Conservation (phyloP, 2,329 filamentous ascomycete species). For the Verticillium dahliae region DNA sequence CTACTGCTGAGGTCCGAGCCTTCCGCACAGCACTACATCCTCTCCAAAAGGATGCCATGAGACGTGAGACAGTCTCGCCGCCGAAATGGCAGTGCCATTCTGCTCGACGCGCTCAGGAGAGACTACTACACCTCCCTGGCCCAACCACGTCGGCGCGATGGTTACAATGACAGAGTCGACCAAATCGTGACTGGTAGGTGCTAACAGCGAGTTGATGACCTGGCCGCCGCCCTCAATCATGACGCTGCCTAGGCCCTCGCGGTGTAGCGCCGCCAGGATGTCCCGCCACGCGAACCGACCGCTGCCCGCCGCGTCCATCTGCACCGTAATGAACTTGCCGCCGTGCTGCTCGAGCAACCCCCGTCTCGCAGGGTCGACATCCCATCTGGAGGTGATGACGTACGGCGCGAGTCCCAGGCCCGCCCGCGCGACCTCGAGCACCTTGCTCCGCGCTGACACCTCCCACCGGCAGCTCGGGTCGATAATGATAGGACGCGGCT, state of each 20-base stretch:
- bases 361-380: slow-evolving; percentile 31
- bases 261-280: slow-evolving; percentile 52
- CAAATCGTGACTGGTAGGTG: slow-evolving; percentile 50
- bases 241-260: slow-evolving; percentile 63
- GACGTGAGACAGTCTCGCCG: slow-evolving; percentile 59
- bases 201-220: slow-evolving; percentile 78
- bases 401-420: slow-evolving; percentile 68
- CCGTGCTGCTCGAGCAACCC: slow-evolving; percentile 39
- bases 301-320: not conserved
- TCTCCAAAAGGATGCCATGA: slow-evolving; percentile 74
- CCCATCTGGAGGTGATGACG: slow-evolving; percentile 50
- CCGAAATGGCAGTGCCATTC: slow-evolving; percentile 47
- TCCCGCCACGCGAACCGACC: slow-evolving; percentile 54
- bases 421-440: slow-evolving; percentile 57
- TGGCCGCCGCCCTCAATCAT: slow-evolving; percentile 88
- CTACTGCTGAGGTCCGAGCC: slow-evolving; percentile 25
- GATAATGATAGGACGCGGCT: slow-evolving; percentile 76
- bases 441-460: slow-evolving; percentile 51
- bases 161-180: slow-evolving; percentile 80
- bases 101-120: slow-evolving; percentile 56
- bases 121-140: slow-evolving; percentile 72
- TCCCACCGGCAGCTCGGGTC: slow-evolving; percentile 75
- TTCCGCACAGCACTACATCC: slow-evolving; percentile 77
- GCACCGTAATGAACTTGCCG: slow-evolving; percentile 43
- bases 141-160: slow-evolving; percentile 86